These are phyloP conservation scores for Cynanchum wilfordii DNA, from an alignment of 257 asterid genomes.

Conservation along the genomic window DNA sequence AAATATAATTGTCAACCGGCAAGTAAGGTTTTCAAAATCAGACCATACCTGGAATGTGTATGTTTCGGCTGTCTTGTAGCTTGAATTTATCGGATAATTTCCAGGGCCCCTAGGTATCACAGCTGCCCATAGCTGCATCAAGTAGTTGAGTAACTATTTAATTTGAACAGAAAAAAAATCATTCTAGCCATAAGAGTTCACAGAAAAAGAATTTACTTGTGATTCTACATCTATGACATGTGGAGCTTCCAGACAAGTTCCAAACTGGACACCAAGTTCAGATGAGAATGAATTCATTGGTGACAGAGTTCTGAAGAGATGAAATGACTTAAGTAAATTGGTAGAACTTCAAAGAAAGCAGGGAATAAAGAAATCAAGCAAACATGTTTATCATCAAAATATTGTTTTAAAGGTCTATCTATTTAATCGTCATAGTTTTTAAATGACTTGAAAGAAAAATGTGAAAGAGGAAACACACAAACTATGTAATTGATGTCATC, in stretches of 20 bases:
- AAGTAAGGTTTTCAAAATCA: constrained; percentile 15
- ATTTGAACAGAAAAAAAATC: constrained; percentile 17
- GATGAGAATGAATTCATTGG: constrained; percentile 88
- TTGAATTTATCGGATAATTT: constrained; percentile 83
- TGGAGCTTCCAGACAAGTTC: constrained; percentile 90
- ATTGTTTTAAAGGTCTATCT: background rate
- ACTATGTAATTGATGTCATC: background rate
- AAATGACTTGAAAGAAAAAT: background rate
- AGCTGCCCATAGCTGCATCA: constrained; percentile 78
- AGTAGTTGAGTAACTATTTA: constrained; percentile 17
- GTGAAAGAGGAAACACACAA: background rate
- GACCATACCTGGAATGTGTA: constrained; percentile 73
- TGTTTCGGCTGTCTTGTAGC: constrained; percentile 82
- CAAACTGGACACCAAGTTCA: constrained; percentile 93
- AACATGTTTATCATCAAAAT: background rate
- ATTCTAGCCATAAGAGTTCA: constrained; percentile 16
- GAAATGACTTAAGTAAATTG: background rate
- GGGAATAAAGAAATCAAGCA: background rate
- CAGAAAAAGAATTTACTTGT: constrained; percentile 44
- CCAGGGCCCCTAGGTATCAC: constrained; percentile 83
- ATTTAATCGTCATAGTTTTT: background rate
- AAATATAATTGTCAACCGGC: background rate
- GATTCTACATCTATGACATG: constrained; percentile 85
- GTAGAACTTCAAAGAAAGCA: background rate
- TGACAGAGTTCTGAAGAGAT: constrained; percentile 67